Conservation (phyloP, 768 basidiomycete genomes). For the Tulasnella calospora region DNA sequence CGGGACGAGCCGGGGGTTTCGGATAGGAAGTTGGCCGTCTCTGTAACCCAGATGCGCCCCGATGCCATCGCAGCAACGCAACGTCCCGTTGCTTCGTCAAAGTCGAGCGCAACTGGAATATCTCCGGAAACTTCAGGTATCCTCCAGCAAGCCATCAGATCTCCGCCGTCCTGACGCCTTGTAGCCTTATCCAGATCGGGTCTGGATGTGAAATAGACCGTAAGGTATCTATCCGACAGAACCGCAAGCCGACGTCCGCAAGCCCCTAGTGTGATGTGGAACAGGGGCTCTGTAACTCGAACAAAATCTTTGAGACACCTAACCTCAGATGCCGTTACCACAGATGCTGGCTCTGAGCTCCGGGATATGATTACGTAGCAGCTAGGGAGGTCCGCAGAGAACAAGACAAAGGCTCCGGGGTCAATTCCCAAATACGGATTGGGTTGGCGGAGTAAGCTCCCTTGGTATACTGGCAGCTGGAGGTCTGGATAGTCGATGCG, state of each 20-base stretch:
- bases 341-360: neutral
- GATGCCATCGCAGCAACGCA: neutral
- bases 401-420: neutral
- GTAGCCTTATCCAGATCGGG: neutral
- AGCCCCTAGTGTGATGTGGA: neutral
- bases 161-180: neutral
- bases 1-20: too few relatives aligned
- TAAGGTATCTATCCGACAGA: neutral
- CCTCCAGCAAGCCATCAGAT: neutral
- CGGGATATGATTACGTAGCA: neutral
- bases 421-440: neutral
- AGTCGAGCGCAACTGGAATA: neutral
- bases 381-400: neutral
- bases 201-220: neutral
- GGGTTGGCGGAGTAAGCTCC: neutral
- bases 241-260: neutral
- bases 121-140: neutral
- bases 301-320: neutral
- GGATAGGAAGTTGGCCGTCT: neutral
- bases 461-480: neutral
- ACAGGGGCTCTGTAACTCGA: neutral
- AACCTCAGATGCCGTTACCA: neutral
- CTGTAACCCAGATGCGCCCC: too few relatives aligned
- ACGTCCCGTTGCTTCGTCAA: neutral
- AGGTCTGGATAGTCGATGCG: neutral